Percentiles rank a stretch among this genome's conserved stretches.
These are phyloP conservation scores for Gossypium turneri DNA, from an alignment of 345 rosid species.

Conservation along the genomic window DNA sequence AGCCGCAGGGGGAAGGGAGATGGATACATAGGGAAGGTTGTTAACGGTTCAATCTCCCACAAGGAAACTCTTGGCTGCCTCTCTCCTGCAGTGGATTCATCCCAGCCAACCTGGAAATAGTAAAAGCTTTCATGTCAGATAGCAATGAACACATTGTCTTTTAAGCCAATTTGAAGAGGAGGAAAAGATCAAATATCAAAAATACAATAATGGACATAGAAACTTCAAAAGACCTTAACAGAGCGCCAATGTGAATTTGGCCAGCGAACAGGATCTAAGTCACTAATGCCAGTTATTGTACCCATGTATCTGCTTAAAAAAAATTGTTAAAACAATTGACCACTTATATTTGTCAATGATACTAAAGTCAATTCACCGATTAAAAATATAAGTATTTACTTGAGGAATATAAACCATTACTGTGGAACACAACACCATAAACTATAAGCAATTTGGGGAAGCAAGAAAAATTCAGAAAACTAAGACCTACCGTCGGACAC, in stretches of 20 bases:
- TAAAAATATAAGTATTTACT: background rate
- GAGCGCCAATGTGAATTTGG: constrained; percentile 75
- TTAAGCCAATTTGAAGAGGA: background rate
- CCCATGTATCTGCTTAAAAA: constrained; percentile 56
- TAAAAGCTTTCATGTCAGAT: background rate
- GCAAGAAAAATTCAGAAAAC: background rate
- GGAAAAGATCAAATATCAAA: background rate
- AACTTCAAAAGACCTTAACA: constrained; percentile 37
- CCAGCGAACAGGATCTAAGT: constrained; percentile 65
- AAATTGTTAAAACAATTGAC: background rate
- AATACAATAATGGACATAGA: background rate
- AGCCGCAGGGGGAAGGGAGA: constrained; percentile 87
- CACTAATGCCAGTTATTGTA: constrained; percentile 66
- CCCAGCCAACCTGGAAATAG: constrained; percentile 89
- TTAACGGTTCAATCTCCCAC: constrained; percentile 98
- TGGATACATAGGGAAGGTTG: constrained; percentile 97
- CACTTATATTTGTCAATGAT: background rate
- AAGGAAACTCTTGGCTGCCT: constrained; percentile 95
- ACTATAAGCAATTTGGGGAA: background rate
- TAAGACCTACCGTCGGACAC: constrained; percentile 40
- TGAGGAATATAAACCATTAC: background rate
- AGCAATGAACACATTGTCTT: background rate
- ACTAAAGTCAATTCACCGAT: background rate
- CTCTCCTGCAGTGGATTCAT: constrained; percentile 96
- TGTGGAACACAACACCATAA: background rate